phyloP scores from a whole-genome alignment of 192 early-diverging fungal genomes.

The Coemansia sp. region DNA sequence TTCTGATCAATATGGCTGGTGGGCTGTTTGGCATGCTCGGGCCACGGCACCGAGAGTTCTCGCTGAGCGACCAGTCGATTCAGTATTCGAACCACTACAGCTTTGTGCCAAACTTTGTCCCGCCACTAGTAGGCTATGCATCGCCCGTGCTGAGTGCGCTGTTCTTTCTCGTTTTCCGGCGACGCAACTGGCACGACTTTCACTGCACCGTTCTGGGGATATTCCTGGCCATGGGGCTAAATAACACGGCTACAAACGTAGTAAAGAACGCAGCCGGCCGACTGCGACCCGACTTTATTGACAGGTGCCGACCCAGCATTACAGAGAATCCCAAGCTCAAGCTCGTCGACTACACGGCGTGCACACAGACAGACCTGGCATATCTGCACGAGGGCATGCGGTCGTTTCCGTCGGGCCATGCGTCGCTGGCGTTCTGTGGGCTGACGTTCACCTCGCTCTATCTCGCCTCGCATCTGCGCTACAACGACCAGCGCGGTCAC shows the following conservation, averaged over 20 bases:
- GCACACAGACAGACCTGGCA: conserved; percentile 57
- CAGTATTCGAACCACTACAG: conserved; percentile 58
- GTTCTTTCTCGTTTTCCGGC: conserved; percentile 36
- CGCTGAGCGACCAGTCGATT: conserved; percentile 65
- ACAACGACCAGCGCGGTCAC: conserved; percentile 66
- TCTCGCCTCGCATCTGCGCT: conserved; percentile 70
- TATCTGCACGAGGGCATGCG: conserved; percentile 76
- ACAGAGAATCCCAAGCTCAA: conserved; percentile 58
- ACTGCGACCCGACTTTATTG: conserved; percentile 71
- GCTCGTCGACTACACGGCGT: conserved; percentile 64
- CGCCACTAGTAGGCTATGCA: conserved; percentile 43
- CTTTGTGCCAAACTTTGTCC: conserved; percentile 49
- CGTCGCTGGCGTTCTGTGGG: conserved; percentile 75
- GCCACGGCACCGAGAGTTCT: conserved; percentile 74
- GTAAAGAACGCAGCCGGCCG: conserved; percentile 60
- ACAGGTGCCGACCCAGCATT: conserved; percentile 35
- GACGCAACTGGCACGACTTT: conserved; percentile 56
- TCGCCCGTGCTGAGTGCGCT: conserved; percentile 38
- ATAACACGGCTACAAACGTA: conserved; percentile 54
- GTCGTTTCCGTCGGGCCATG: conserved; percentile 86
- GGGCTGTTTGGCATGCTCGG: conserved; percentile 58
- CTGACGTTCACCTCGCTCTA: conserved; percentile 68
- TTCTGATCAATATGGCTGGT: conserved; percentile 62
- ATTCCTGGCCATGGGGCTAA: conserved; percentile 52
- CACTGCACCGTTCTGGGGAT: conserved; percentile 53